Evolutionary conservation across 495 filamentous ascomycete species (phyloP).

Genomic region (Schizothecium vesticola): DNA sequence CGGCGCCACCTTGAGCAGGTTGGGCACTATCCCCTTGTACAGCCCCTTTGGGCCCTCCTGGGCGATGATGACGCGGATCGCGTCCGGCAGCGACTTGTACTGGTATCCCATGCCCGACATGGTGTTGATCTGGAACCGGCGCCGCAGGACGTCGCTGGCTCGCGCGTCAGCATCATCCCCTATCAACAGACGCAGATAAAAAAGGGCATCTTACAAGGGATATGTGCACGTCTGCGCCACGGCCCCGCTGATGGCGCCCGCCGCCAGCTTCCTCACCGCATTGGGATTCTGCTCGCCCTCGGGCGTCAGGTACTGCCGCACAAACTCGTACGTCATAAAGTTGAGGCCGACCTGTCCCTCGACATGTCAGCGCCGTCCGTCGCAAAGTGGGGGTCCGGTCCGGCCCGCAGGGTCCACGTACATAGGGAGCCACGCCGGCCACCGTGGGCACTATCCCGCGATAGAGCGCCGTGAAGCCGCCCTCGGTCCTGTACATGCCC

Average conservation of each 20-base stretch:
- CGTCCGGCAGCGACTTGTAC: conserved; percentile 82
- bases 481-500: conserved; percentile 84
- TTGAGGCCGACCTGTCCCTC: conserved; percentile 76
- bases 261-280: conserved; percentile 72
- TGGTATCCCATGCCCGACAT: conserved; percentile 99
- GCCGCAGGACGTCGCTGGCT: conserved; percentile 80
- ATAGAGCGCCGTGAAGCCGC: conserved; percentile 77
- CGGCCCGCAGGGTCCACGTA: conserved; percentile 39
- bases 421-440: conserved; percentile 92
- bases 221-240: conserved; percentile 97
- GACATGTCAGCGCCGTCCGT: conserved; percentile 20
- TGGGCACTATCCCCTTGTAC: conserved; percentile 91
- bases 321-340: conserved; percentile 94
- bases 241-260: conserved; percentile 89
- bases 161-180: conserved; percentile 16
- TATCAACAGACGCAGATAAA: no score
- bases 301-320: conserved; percentile 76
- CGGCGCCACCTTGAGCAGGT: conserved; percentile 92
- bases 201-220: conserved; percentile 65
- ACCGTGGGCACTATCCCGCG: conserved; percentile 90
- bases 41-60: conserved; percentile 67
- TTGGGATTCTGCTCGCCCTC: conserved; percentile 83
- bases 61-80: conserved; percentile 70
- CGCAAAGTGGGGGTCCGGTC: not conserved
- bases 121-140: conserved; percentile 96